Evolutionary conservation across 1,139 yeast genomes (phyloP).

Genomic region (Debaryomyces nepalensis): DNA sequence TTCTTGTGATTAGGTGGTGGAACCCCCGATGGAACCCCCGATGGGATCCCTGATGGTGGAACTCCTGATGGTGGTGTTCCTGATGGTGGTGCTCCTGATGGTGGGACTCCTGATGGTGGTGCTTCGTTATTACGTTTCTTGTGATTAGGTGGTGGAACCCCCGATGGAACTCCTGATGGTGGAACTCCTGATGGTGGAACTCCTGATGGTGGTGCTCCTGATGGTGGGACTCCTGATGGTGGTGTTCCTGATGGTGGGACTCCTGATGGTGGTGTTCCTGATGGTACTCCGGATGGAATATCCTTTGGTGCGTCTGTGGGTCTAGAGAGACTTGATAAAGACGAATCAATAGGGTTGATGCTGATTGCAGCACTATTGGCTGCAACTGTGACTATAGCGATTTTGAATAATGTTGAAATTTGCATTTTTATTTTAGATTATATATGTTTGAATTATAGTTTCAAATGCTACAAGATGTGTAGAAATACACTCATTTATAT

Average conservation of each 20-base stretch:
- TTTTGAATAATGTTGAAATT: constrained; percentile 3
- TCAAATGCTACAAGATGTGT: neutral
- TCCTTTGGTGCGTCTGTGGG: neutral
- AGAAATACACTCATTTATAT: constrained; percentile 1
- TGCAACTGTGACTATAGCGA: constrained; percentile 1
- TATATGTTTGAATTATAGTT: neutral
- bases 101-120: neutral
- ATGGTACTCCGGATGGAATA: neutral
- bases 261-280: no score
- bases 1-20: no score
- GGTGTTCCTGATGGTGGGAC: constrained; percentile 1
- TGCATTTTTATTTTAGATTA: constrained; percentile 1
- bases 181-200: neutral
- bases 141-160: no score
- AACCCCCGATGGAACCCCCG: neutral
- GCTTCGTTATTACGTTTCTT: no score
- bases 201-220: neutral
- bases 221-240: no score
- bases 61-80: neutral
- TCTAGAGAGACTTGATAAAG: neutral
- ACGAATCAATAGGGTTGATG: constrained; percentile 3
- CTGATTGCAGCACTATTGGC: constrained; percentile 4
- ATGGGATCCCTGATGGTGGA: neutral
- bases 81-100: neutral
- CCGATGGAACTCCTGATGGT: neutral